A percentile compares a stretch with the other conserved stretches of the same genome.
These are phyloP conservation scores for Chaetomiaceae sp. DNA, from an alignment of 2,329 filamentous ascomycete species.

Conservation along the genomic window DNA sequence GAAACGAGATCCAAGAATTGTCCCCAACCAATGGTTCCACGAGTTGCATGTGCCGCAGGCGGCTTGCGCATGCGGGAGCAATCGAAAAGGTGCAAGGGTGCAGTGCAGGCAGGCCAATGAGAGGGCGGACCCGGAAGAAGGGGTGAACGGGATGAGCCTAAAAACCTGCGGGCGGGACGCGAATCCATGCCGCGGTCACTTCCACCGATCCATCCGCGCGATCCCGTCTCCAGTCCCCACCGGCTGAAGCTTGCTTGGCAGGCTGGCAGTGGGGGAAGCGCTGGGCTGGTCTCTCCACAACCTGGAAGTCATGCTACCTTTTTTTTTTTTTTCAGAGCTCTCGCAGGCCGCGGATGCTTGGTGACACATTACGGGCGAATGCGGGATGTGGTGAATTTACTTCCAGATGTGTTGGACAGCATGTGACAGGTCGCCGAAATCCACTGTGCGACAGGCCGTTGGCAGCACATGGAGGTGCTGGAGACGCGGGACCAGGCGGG, in stretches of 20 bases:
- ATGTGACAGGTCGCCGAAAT: too few relatives aligned
- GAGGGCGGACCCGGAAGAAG: conserved; percentile 20
- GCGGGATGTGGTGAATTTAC: too few relatives aligned
- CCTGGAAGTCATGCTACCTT: too few relatives aligned
- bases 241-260: conserved; percentile 3
- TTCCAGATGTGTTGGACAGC: too few relatives aligned
- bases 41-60: conserved; percentile 5
- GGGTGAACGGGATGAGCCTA: conserved; percentile 31
- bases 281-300: too few relatives aligned
- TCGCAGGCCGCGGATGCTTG: background rate
- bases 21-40: conserved; percentile 12
- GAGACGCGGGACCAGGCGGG: background rate
- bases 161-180: conserved; percentile 27
- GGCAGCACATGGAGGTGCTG: too few relatives aligned
- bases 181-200: conserved; percentile 22
- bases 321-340: too few relatives aligned
- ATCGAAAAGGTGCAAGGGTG: conserved; percentile 13
- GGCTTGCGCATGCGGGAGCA: conserved; percentile 10
- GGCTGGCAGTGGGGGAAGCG: background rate
- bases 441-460: too few relatives aligned
- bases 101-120: conserved; percentile 15
- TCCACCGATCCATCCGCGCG: conserved; percentile 21
- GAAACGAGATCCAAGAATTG: conserved; percentile 1
- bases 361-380: background rate
- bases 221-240: conserved; percentile 21